Base-by-base conservation (phyloP, 202 grass and related monocot genomes). In the Saccharum hybrid region DNA sequence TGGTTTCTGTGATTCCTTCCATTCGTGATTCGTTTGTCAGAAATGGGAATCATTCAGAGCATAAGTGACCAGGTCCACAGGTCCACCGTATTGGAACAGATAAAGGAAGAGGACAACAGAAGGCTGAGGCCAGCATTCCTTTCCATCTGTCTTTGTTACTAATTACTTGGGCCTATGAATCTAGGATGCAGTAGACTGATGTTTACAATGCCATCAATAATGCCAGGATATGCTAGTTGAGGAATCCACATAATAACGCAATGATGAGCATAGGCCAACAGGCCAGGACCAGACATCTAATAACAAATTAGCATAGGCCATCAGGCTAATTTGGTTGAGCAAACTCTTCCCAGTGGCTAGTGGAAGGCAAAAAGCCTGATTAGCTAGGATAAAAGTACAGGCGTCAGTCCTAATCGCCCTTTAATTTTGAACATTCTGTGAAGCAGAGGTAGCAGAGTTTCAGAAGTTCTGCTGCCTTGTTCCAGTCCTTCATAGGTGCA, bases 301-400 rank as follows among this genome's bases (percentile, higher is more conserved):
- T 85, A 31, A 76, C 59, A 61, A 33, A 63, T 37, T 80, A 67
- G 75, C 8, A 63, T 68, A 48, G 66, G 33, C 0, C 48, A 48
- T 48, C 42, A 67, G 68, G 8, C 40, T 67, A 68, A 19, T 68
- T 66, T 65, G 39, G 49, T 56, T 38, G 5, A 76, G 65, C 82
- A 77, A 85, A 81, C 71, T 45, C 57, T 81, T 60, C 6, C 68
- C 40, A n/a, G 33, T 60, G 38, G 41, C 78, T 54, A 86, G 74
- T 83, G 84, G 75, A 63, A 90, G 79, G 79, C 88, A 79, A 86
- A 86, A 86, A 71, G 68, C 63, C 4, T 68, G 72, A 21, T 80
- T 83, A 36, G 34, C 4, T 36, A 90, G 66, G 72, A 86, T 80
- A 68, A 65, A 72, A 28, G 72, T 81, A 63, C 77, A 76, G 33